Evolutionary conservation across 1,139 yeast species (phyloP).

Genomic region (Nematodospora anomalae): DNA sequence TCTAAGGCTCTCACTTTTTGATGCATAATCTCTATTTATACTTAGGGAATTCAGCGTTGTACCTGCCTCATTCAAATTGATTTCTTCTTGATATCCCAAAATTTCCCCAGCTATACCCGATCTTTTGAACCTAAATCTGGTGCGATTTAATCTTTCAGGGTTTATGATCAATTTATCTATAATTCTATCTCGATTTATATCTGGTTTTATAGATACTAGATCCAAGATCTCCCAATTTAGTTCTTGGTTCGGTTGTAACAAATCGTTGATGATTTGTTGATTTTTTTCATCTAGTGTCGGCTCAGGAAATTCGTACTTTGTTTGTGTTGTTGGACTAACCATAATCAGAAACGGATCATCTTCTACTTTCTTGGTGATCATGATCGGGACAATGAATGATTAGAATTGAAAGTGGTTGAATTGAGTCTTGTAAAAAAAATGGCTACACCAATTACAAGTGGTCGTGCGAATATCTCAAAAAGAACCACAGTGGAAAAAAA

Average conservation of each 20-base stretch:
- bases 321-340: slow-evolving; percentile 11
- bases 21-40: slow-evolving; percentile 64
- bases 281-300: slow-evolving; percentile 10
- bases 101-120: slow-evolving; percentile 75
- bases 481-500: background rate
- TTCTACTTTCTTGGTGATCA: slow-evolving; percentile 10
- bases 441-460: background rate
- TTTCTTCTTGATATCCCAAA: slow-evolving; percentile 59
- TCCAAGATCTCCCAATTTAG: slow-evolving; percentile 62
- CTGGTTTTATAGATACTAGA: slow-evolving; percentile 48
- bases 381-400: no score
- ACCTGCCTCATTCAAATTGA: slow-evolving; percentile 54
- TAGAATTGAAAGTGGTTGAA: no score
- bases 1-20: slow-evolving; percentile 58
- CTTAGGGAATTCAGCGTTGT: slow-evolving; percentile 64
- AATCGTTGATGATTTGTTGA: slow-evolving; percentile 14
- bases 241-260: slow-evolving; percentile 50
- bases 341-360: background rate
- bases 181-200: slow-evolving; percentile 29
- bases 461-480: slow-evolving; percentile 2
- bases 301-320: slow-evolving; percentile 6
- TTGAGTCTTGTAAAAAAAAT: no score
- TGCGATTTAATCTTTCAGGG: slow-evolving; percentile 56
- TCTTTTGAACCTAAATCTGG: slow-evolving; percentile 62
- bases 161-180: slow-evolving; percentile 45